A percentile compares a stretch with the other conserved stretches of the same genome.
phyloP scores from a whole-genome alignment of 768 basidiomycete genomes.

The Serendipita indica region DNA sequence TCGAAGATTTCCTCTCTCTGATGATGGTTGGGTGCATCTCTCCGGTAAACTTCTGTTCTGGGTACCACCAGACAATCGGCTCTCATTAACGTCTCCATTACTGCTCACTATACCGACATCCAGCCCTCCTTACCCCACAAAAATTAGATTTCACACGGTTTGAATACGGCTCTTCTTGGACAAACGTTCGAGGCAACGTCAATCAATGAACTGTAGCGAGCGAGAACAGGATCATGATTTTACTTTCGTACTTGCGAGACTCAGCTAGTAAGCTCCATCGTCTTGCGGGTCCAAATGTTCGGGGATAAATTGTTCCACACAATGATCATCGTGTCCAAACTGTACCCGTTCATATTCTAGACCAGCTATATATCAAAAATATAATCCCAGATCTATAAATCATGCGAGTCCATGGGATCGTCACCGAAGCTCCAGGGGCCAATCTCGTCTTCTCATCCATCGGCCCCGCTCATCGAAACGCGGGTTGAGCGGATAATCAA shows the following conservation, averaged over 20 bases:
- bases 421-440: conserved; percentile 54
- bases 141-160: no score
- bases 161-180: no score
- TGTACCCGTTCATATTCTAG: not conserved
- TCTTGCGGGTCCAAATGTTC: not conserved
- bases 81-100: no score
- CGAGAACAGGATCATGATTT: no score
- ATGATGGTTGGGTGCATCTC: no score
- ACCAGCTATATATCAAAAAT: conserved; percentile 20
- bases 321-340: not conserved
- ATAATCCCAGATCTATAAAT: not conserved
- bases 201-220: no score
- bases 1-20: no score
- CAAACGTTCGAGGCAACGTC: no score
- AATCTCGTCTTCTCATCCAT: conserved; percentile 50
- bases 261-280: not conserved
- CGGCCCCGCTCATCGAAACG: conserved; percentile 56
- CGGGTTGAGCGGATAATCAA: conserved; percentile 52
- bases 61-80: no score
- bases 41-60: no score
- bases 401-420: conserved; percentile 16
- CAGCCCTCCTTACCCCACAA: no score
- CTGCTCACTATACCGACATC: no score
- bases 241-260: not conserved
- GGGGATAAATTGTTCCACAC: not conserved